These are phyloP conservation scores for Rhodotorula sp. DNA, from an alignment of 1,284 basidiomycete genomes.

Conservation along the genomic window DNA sequence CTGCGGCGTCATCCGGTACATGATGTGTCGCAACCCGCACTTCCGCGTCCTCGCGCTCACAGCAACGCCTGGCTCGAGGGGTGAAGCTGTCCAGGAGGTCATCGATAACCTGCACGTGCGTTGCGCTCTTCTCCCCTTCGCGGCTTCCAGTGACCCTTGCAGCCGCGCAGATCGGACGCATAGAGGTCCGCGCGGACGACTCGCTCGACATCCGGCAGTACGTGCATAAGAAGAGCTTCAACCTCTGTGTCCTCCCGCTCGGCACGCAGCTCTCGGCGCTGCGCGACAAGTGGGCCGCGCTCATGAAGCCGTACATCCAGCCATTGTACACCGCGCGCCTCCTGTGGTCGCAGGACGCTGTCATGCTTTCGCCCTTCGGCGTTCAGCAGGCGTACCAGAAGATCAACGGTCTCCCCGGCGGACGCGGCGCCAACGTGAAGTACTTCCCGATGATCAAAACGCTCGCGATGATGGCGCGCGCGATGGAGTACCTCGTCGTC, in stretches of 20 bases:
- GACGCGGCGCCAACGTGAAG: slow-evolving; percentile 33
- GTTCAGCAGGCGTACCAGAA: slow-evolving; percentile 64
- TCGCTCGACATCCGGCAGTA: slow-evolving; percentile 86
- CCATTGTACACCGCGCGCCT: slow-evolving; percentile 43
- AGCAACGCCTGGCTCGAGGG: slow-evolving; percentile 87
- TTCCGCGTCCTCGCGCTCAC: slow-evolving; percentile 92
- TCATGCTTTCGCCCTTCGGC: slow-evolving; percentile 54
- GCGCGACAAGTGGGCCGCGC: slow-evolving; percentile 48
- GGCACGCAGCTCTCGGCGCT: slow-evolving; percentile 44
- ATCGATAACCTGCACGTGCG: slow-evolving; percentile 82
- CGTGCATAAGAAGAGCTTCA: slow-evolving; percentile 73
- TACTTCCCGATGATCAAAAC: slow-evolving; percentile 53
- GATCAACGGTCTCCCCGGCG: slow-evolving; percentile 37
- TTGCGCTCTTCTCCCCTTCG: neutral
- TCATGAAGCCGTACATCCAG: slow-evolving; percentile 47
- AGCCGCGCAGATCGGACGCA: slow-evolving; percentile 72
- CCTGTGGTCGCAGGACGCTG: slow-evolving; percentile 48
- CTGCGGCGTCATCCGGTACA: slow-evolving; percentile 79
- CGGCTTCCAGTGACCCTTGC: neutral
- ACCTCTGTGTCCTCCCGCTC: slow-evolving; percentile 44
- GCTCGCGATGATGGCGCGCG: slow-evolving; percentile 65
- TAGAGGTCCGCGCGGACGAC: slow-evolving; percentile 91
- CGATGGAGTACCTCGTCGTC: slow-evolving; percentile 82
- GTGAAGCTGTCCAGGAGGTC: slow-evolving; percentile 85
- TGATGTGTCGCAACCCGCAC: slow-evolving; percentile 92